Evolutionary conservation across 495 filamentous ascomycete species (phyloP).

Genomic region (Aspergillus coremiiformis): DNA sequence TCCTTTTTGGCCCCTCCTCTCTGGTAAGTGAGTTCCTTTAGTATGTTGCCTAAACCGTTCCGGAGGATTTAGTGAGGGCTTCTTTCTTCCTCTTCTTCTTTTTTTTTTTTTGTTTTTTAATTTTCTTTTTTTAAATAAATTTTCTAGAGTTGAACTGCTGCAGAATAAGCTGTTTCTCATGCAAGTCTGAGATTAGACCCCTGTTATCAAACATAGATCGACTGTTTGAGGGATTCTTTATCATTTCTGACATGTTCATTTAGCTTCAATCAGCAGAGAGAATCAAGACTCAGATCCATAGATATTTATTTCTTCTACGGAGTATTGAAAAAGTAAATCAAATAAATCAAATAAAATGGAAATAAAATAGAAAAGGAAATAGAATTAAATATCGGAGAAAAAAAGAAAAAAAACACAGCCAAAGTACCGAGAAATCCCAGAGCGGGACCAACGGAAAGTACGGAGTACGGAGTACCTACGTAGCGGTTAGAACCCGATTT

Average conservation of each 20-base stretch:
- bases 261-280: background rate
- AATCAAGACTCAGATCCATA: no score
- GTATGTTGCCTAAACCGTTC: background rate
- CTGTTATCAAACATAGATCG: background rate
- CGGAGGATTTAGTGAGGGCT: background rate
- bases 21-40: background rate
- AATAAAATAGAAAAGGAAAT: background rate
- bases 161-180: no score
- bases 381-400: background rate
- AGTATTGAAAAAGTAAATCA: background rate
- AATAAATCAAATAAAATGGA: background rate
- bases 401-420: background rate
- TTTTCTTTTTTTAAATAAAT: no score
- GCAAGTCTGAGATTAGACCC: no score
- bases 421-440: background rate
- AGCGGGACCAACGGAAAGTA: background rate
- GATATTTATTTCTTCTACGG: no score
- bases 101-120: no score
- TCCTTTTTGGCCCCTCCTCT: background rate
- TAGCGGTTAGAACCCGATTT: background rate
- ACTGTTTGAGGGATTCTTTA: background rate
- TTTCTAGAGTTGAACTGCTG: no score
- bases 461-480: no score
- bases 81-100: background rate
- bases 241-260: background rate